Percentiles rank a stretch among this genome's conserved stretches.
Conservation (phyloP, 306 rosid genomes). For the Inga leiocalycina region DNA sequence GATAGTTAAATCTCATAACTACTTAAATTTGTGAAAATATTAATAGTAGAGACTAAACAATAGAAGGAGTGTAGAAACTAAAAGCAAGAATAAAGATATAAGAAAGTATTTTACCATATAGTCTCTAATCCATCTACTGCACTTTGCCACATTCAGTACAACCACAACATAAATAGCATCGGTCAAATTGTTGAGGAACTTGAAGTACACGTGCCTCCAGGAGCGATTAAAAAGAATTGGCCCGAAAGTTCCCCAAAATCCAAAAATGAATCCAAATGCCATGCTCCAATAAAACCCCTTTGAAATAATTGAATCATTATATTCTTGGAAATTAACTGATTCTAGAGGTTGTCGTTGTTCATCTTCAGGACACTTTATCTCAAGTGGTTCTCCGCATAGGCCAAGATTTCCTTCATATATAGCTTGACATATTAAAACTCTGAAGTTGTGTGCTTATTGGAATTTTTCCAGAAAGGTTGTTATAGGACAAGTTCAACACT, state of each 20-base stretch:
- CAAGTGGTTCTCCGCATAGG: background rate
- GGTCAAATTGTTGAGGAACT: conserved; percentile 1
- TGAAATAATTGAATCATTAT: background rate
- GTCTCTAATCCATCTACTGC: background rate
- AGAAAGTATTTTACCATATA: background rate
- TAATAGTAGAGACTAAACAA: background rate
- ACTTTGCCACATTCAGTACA: background rate
- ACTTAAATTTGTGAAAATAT: too few species aligned
- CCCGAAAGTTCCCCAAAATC: conserved; percentile 1
- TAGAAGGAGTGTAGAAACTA: background rate
- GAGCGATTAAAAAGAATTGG: background rate
- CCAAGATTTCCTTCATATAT: background rate
- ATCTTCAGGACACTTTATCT: background rate
- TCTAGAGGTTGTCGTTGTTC: background rate
- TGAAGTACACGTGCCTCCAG: conserved; percentile 13
- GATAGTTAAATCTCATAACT: too few species aligned
- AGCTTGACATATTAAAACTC: background rate
- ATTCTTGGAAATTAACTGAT: background rate
- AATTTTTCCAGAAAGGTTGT: background rate
- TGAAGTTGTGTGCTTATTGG: background rate
- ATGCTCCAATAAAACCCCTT: background rate
- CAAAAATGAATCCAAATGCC: conserved; percentile 18
- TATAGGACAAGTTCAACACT: background rate
- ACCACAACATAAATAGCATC: background rate
- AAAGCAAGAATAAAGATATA: background rate